Evolutionary conservation across 192 early-diverging fungal genomes (phyloP), one percentile per base, ranked within the genome.

Genomic region (Phlyctochytrium planicorne): DNA sequence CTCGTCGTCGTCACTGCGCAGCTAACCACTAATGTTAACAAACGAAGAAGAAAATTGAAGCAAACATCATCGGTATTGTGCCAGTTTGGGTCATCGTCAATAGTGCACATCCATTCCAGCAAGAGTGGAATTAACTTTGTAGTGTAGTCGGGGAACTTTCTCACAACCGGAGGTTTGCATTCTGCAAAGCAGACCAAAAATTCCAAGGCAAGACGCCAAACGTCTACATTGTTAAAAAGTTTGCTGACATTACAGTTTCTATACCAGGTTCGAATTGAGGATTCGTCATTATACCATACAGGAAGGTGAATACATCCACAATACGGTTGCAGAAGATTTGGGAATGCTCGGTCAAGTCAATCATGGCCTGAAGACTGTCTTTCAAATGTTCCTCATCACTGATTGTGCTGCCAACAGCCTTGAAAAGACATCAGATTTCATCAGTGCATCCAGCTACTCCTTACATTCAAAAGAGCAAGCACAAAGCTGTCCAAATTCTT

Each of bases 71-170:
- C 91, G 0, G 88, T 87, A 12, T 88, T 91, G 78, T 97, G 90
- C 98, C 98, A 99, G 2, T 80, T 81, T 70, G 89, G 83, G 47
- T 87, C 86, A 71, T 97, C 93, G 60, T 97, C 95, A 53, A 98
- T 78, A 66, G 92, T 87, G 36, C 90, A 89, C 90, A 98, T 93
- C 98, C 97, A 98, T 75, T 92, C 84, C 82, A 98, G 75, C 53
- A 93, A 82, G 32, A 95, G 85, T 0, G 98, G 98, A 59, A 98
- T 88, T 34, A 98, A 59, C 31, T 83, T 83, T 31, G 78, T 63
- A 64, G 83, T 84, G 80, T 96, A 98, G 66, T 88, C 85, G 37
- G 89, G 76, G 53, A 90, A 75, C 86, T 99, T 99, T 66, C 95
- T 88, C 72, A 94, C 87, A 90, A 95, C 91, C 2, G 80, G 90